These are phyloP conservation scores for Cyclocybe cylindracea DNA, from an alignment of 768 basidiomycete genomes.

Conservation along the genomic window DNA sequence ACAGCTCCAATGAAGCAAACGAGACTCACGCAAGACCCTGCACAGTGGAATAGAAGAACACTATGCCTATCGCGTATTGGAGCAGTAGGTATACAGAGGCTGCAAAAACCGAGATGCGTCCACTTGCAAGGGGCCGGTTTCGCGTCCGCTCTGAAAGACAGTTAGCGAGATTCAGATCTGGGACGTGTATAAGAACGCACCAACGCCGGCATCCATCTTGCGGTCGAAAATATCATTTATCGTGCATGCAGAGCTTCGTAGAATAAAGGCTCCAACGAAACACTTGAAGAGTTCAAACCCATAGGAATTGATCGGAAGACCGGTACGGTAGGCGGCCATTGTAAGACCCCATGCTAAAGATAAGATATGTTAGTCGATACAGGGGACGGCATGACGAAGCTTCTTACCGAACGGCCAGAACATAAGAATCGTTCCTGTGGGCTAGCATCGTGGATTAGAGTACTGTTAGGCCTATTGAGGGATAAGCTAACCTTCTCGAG, in stretches of 20 bases:
- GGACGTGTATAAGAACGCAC: constrained; percentile 27
- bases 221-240: constrained; percentile 59
- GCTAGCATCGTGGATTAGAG: constrained; percentile 26
- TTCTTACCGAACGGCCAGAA: constrained; percentile 54
- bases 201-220: constrained; percentile 52
- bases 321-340: constrained; percentile 43
- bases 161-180: too few relatives aligned
- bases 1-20: not conserved
- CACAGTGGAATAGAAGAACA: constrained; percentile 38
- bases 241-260: constrained; percentile 54
- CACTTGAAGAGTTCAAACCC: constrained; percentile 30
- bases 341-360: constrained; percentile 48
- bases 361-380: not conserved
- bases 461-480: not conserved
- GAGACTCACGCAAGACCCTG: constrained; percentile 33
- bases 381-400: not conserved
- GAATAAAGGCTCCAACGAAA: constrained; percentile 37
- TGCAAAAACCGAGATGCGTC: constrained; percentile 43
- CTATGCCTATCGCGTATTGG: constrained; percentile 41
- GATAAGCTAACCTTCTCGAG: constrained; percentile 42
- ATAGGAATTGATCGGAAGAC: constrained; percentile 33
- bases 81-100: constrained; percentile 40
- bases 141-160: constrained; percentile 47
- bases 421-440: constrained; percentile 51
- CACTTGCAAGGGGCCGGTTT: constrained; percentile 48